Base-by-base conservation (phyloP, 177 flowering plant genomes). In the Telopea speciosissima region DNA sequence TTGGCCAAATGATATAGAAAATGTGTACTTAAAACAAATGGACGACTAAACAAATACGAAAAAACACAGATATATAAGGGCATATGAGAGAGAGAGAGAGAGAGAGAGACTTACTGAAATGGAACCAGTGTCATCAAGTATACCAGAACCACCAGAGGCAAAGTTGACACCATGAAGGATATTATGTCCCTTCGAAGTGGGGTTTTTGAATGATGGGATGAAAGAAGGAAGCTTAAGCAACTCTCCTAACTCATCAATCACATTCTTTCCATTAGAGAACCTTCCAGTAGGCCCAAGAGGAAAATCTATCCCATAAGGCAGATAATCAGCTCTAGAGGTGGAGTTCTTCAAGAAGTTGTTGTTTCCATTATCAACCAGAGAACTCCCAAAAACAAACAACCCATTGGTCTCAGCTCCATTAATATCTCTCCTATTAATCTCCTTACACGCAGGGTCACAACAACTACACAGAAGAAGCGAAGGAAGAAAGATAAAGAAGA, bases 271-370 rank as follows among this genome's bases (percentile, higher is more conserved):
- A 67, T 44, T 67, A 0, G 60, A 24, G 12, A 67, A 36, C 58
- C 52, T 67, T 16, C 69, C 69, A 7, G 69, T 40, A 22, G 69
- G 69, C 23, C 56, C 69, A 33, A 44, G 12, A 40, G 69, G 69
- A 25, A 67, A 67, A 42, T 67, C 69, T 9, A 67, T 49, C 25
- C 69, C 69, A 16, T 67, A 67, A 10, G 69, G 69, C 16, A 36
- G 26, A 8, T 42, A 67, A 24, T 67, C 26, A 1, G 19, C 49
- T 22, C 9, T 40, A 23, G 69, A 24, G 6, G 1, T 11, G 2
- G 28, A 7, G 13, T 13, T 49, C 17, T 3, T 17, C 5, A 23
- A 0, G 28, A 67, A 21, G 58, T 36, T 40, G 28, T 67, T 67
- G 69, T 67, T 67, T 8, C 25, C 56, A 10, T 14, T 14, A 12